Percentiles rank a stretch among this genome's conserved stretches.
These are phyloP conservation scores for Geosiphon pyriformis DNA, from an alignment of 192 early-diverging fungal species.

Conservation along the genomic window DNA sequence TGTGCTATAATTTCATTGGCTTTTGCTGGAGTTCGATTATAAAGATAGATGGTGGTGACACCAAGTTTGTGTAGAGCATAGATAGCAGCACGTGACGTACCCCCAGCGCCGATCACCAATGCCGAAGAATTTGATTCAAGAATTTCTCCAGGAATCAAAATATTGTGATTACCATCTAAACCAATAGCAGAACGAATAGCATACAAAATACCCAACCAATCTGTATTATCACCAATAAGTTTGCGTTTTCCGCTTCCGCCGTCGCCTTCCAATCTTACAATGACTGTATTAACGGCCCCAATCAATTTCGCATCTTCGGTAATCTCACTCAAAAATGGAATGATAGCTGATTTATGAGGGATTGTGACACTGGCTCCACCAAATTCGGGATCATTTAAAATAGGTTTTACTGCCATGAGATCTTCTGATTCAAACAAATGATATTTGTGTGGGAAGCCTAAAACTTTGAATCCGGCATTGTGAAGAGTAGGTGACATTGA, in stretches of 20 bases:
- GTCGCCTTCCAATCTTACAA: slow-evolving; percentile 32
- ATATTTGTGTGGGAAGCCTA: slow-evolving; percentile 85
- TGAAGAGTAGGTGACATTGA: slow-evolving; percentile 90
- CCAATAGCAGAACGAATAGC: too few species aligned
- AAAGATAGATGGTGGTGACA: slow-evolving; percentile 63
- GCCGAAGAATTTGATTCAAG: slow-evolving; percentile 39
- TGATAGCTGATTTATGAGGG: slow-evolving; percentile 87
- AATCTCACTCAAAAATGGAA: slow-evolving; percentile 65
- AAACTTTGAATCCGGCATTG: slow-evolving; percentile 80
- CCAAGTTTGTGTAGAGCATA: slow-evolving; percentile 75
- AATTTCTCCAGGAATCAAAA: slow-evolving; percentile 19
- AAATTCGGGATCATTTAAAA: slow-evolving; percentile 56
- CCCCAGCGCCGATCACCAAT: slow-evolving; percentile 90
- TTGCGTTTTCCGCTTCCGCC: slow-evolving; percentile 29
- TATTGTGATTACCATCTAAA: slow-evolving; percentile 29
- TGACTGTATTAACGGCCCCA: slow-evolving; percentile 94
- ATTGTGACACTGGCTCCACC: slow-evolving; percentile 96
- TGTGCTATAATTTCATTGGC: slow-evolving; percentile 59
- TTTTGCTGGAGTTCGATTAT: slow-evolving; percentile 80
- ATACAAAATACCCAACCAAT: slow-evolving; percentile 83
- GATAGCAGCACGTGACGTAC: slow-evolving; percentile 86
- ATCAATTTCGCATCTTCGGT: slow-evolving; percentile 76
- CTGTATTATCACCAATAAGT: slow-evolving; percentile 91
- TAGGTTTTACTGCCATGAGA: slow-evolving; percentile 49
- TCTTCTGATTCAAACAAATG: slow-evolving; percentile 63